Base-by-base conservation (phyloP, 2,329 filamentous ascomycete species). In the Pyricularia grisea region DNA sequence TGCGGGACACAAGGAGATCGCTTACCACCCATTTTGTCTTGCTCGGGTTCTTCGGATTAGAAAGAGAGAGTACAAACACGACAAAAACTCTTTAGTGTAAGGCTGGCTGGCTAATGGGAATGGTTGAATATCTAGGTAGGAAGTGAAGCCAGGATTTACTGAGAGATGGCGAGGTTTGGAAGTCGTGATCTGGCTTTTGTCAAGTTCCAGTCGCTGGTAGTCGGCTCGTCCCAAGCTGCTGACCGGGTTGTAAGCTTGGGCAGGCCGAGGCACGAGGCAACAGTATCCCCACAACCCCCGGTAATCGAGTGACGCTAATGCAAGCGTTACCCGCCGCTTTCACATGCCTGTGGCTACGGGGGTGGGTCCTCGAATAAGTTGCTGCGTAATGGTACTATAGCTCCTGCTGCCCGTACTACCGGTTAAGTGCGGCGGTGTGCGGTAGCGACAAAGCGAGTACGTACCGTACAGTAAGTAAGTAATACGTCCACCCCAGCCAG, bases 311-410 rank as follows among this genome's bases (percentile, higher is more conserved):
- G 42, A 61, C 58, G 58, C 58, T 61, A 61, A 27, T 27, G 58
- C 58, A 61, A 61, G 58, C n/a, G 25, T 61, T 61, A 61, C 63
- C 63, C 63, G 31, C n/a, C 63, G 31, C 63, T 65, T 65, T 65
- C 63, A 65, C 63, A 65, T 65, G 63, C 63, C 63, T 31, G 63
- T 65, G 63, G 63, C 28, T 65, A 28, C 14, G 42, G 42, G 42
- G 42, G 42, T 50, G 42, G 42, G 42, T 50, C 42, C 42, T 20
- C 6, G 17, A 50, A 9, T n/a, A 50, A 50, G 42, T n/a, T 50
- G 42, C 42, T 50, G 42, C 14, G 14, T 50, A 20, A 50, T n/a
- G 17, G 6, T 20, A 50, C 20, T 50, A 50, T 50, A n/a, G 33
- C 33, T 36, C 33, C 12, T 36, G 33, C 11, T 33, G 4, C 31